Evolutionary conservation across 805 yeast genomes (phyloP), one percentile per base, ranked within the genome.

Genomic region (Candida maesae): DNA sequence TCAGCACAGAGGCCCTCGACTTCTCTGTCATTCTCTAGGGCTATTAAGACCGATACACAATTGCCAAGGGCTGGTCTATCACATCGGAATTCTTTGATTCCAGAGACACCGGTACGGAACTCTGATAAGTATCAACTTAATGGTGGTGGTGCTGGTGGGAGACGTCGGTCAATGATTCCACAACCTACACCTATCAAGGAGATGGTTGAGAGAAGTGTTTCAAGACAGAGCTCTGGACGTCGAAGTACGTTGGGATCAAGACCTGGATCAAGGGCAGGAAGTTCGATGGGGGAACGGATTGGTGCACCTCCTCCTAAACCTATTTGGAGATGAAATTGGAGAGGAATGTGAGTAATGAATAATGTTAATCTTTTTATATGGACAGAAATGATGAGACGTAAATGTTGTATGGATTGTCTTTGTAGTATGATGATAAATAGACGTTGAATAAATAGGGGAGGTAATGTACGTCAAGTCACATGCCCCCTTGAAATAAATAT

Each of bases 121-220:
- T 13, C n/a, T 2, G 11, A 33, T 6, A 15, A 35, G 12, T n/a
- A n/a, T n/a, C n/a, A n/a, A n/a, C n/a, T n/a, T n/a, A n/a, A n/a
- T n/a, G n/a, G n/a, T n/a, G n/a, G n/a, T n/a, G 24, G 24, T 9
- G 15, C 18, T 5, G 18, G 9, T 28, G 17, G 18, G 18, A 39
- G 38, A 14, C 26, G 54, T n/a, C 41, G 35, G 18, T 55, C 59
- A 4, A 26, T 51, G 36, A 13, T 56, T 13, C 59, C 57, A 32
- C 58, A 55, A 18, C 60, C 59, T 7, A 53, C 60, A 3, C 60
- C 60, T 3, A 36, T 56, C 13, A 47, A 45, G 17, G 56, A 55
- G 14, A 39, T 53, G 1, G 42, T 52, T 6, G 55, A 51, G 29
- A 44, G 49, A 25, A 36, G 48, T 18, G 21, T 36, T 6, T 45